phyloP scores from a whole-genome alignment of 148 eudicot species.

The Hydrangea macrophylla region DNA sequence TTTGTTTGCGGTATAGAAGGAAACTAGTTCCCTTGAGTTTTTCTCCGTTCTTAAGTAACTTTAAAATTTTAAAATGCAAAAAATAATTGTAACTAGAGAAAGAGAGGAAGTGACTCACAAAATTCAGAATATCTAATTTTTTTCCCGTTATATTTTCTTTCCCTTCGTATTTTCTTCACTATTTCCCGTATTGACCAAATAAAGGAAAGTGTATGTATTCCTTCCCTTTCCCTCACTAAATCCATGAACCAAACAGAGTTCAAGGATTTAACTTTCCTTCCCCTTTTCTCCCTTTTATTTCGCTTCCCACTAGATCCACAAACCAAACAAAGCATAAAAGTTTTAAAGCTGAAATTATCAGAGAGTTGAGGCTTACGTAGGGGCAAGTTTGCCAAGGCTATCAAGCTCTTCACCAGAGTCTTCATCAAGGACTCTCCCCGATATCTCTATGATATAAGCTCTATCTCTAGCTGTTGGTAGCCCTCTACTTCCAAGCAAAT shows the following conservation, averaged over 20 bases:
- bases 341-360: not conserved
- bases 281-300: not conserved
- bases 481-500: constrained; percentile 70
- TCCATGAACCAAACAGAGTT: not conserved
- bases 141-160: too few relatives aligned
- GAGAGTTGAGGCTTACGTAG: constrained; percentile 60
- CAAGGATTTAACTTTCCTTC: too few relatives aligned
- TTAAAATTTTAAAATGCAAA: too few relatives aligned
- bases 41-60: too few relatives aligned
- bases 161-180: too few relatives aligned
- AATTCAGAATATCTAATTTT: too few relatives aligned
- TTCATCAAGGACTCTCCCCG: constrained; percentile 80
- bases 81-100: too few relatives aligned
- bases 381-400: constrained; percentile 98
- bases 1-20: too few relatives aligned
- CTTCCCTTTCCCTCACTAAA: not conserved
- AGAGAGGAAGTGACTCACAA: too few relatives aligned
- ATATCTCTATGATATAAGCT: constrained; percentile 75
- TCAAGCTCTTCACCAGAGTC: constrained; percentile 81
- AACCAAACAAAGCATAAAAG: not conserved
- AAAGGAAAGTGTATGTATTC: not conserved
- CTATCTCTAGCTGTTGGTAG: constrained; percentile 59
- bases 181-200: too few relatives aligned
- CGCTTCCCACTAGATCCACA: not conserved
- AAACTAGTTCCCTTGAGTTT: too few relatives aligned